Base-by-base conservation (phyloP, 176 grass and related monocot species). In the Oryza officinalis region DNA sequence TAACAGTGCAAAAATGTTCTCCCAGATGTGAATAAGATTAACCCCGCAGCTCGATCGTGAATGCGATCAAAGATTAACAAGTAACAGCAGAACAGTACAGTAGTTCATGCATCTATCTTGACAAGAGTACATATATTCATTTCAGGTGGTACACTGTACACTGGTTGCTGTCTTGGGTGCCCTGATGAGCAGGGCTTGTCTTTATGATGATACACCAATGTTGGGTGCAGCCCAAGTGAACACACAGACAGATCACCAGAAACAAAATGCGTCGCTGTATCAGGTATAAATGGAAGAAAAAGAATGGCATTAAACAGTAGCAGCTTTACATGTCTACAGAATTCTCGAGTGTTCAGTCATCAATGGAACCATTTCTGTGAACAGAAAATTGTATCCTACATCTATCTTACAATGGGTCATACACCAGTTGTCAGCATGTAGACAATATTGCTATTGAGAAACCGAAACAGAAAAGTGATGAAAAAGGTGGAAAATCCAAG, bases 51-150 rank as follows among this genome's bases (percentile, higher is more conserved):
- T 79, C 5, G 10, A 0, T 47, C 10, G 76, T 25, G 77, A n/a
- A n/a, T n/a, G n/a, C n/a, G n/a, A 80, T 57, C 50, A 49, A 67
- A 80, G 35, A 64, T 63, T 17, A 33, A 18, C 45, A n/a, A 61
- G 54, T 60, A 25, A 6, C 18, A 61, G 8, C 22, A 23, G 22
- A 52, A 41, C 1, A 50, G 68, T 13, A 43, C 14, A 27, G 41
- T 23, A 72, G 2, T 44, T 41, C 2, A 2, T 37, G 37, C 22
- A 6, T 2, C 20, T 43, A 37, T 23, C 5, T 71, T n/a, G 18
- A 71, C 37, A 71, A 31, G 63, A 65, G 65, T 18, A 67, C 14
- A 33, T 61, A 61, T 20, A 32, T 9, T 47, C 5, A 27, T 47
- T 28, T 28, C 41, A 46, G 54, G 22, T 25, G 27, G 6, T 28